Evolutionary conservation across 495 filamentous ascomycete genomes (phyloP), one percentile per base, ranked within the genome.

Genomic region (Aspergillus diversus): DNA sequence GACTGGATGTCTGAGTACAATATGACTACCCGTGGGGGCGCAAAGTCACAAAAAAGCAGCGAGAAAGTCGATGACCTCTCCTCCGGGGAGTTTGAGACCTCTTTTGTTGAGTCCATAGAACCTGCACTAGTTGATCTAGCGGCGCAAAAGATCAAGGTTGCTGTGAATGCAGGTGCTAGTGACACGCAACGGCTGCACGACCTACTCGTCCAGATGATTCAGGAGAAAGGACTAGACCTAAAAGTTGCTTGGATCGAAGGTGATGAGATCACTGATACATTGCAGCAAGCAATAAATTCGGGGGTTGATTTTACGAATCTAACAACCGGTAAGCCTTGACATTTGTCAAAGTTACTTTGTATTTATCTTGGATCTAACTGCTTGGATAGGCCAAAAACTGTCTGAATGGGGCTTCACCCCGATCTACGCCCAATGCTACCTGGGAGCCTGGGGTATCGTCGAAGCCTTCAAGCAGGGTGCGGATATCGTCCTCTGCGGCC

Each of bases 1-100:
- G 80, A 82, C 67, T 81, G 73, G 72, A 75, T 82, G 77, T 73
- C 68, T 37, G 79, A 82, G 62, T 69, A 62, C 47, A 79, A 76
- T 64, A 79, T 80, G 76, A 74, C 74, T 5, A 61, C 67, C 7
- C 69, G 31, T 63, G 66, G 31, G 37, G 61, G n/a, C 73, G 76
- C 59, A 49, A 67, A 61, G 64, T 67, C 35, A 27, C 21, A 27
- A 27, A 27, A 27, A 27, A 27, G 21, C 8, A 56, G 46, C 16
- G 33, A 32, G 7, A 32, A 54, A 5, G 2, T 27, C 3, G 21
- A 27, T 27, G 21, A 27, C 21, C 21, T 27, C 2, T 15, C 9
- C 13, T 21, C 64, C 0, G 65, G 69, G 5, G 72, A 68, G 2
- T 82, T 74, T 67, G 81, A 79, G 51, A 66, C 69, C 5, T 74